These are phyloP conservation scores for Mortierella hygrophila DNA, from an alignment of 192 early-diverging fungal species.

Conservation along the genomic window DNA sequence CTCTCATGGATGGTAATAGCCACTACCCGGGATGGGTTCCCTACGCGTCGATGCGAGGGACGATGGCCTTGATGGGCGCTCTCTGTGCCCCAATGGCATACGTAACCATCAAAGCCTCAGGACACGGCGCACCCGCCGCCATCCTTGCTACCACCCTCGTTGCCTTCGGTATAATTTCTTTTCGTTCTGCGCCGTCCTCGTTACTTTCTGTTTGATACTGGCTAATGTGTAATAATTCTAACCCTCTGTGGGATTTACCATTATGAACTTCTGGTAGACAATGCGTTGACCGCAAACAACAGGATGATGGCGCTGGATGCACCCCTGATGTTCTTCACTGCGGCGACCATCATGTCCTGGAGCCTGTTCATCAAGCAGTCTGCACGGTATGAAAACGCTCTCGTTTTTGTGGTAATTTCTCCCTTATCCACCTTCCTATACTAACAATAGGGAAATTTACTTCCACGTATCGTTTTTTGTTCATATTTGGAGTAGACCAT, in stretches of 20 bases:
- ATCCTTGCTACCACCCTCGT: slow-evolving; percentile 81
- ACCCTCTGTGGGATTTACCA: neutral
- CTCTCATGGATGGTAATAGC: slow-evolving; percentile 44
- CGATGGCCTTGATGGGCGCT: slow-evolving; percentile 79
- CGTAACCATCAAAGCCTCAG: slow-evolving; percentile 80
- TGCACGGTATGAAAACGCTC: slow-evolving; percentile 15
- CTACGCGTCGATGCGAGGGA: slow-evolving; percentile 80
- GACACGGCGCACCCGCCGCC: slow-evolving; percentile 76
- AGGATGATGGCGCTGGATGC: slow-evolving; percentile 89
- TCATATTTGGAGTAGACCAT: slow-evolving; percentile 62
- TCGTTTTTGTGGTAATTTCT: neutral
- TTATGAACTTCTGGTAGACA: slow-evolving; percentile 66
- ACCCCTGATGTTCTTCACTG: slow-evolving; percentile 90
- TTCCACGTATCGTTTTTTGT: neutral
- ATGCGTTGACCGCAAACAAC: slow-evolving; percentile 86
- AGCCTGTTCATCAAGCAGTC: slow-evolving; percentile 77
- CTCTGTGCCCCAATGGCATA: slow-evolving; percentile 84
- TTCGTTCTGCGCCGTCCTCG: neutral
- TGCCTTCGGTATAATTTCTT: slow-evolving; percentile 72
- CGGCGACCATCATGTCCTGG: slow-evolving; percentile 82
- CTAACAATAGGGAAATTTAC: neutral
- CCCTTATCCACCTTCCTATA: neutral
- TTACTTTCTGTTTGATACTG: neutral
- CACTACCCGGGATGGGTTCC: slow-evolving; percentile 83
- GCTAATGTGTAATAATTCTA: neutral